Conservation (phyloP, 805 yeast genomes). For the Hyphopichia homilentoma region DNA sequence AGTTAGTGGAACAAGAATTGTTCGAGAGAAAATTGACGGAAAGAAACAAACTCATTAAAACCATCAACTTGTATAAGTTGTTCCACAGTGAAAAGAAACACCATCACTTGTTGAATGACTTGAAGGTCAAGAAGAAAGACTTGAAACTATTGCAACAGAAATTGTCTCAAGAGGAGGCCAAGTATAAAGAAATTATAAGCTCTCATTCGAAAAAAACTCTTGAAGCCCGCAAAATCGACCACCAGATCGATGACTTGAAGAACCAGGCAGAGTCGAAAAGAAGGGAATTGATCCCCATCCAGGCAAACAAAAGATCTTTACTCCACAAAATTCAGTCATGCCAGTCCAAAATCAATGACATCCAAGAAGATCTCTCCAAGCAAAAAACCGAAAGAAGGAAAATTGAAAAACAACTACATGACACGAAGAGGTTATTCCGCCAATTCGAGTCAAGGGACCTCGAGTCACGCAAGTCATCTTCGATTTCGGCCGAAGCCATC, state of each 20-base stretch:
- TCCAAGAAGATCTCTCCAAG: conserved; percentile 48
- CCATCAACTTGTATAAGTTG: conserved; percentile 58
- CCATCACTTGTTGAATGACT: conserved; percentile 27
- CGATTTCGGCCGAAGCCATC: conserved; percentile 48
- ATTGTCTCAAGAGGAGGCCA: conserved; percentile 22
- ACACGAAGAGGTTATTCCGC: conserved; percentile 29
- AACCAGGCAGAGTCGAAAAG: conserved; percentile 41
- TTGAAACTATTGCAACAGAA: conserved; percentile 31
- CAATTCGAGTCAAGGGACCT: conserved; percentile 25
- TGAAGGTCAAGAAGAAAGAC: conserved; percentile 31
- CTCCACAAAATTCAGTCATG: conserved; percentile 43
- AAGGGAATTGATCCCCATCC: conserved; percentile 56
- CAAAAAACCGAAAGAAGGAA: conserved; percentile 44
- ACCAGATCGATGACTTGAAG: conserved; percentile 31
- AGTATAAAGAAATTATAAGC: conserved; percentile 24
- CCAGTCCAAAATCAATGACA: conserved; percentile 45
- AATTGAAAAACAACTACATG: conserved; percentile 46
- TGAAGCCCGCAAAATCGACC: conserved; percentile 37
- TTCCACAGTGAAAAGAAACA: conserved; percentile 53
- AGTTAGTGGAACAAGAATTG: conserved; percentile 64
- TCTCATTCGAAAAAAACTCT: conserved; percentile 47
- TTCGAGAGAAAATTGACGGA: conserved; percentile 55
- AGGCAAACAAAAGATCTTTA: conserved; percentile 50
- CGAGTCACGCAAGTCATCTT: conserved; percentile 12
- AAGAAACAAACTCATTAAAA: conserved; percentile 43